Percentiles rank a stretch among this genome's conserved stretches.
Conservation (phyloP, 2,329 filamentous ascomycete genomes). For the Polychaeton citri region DNA sequence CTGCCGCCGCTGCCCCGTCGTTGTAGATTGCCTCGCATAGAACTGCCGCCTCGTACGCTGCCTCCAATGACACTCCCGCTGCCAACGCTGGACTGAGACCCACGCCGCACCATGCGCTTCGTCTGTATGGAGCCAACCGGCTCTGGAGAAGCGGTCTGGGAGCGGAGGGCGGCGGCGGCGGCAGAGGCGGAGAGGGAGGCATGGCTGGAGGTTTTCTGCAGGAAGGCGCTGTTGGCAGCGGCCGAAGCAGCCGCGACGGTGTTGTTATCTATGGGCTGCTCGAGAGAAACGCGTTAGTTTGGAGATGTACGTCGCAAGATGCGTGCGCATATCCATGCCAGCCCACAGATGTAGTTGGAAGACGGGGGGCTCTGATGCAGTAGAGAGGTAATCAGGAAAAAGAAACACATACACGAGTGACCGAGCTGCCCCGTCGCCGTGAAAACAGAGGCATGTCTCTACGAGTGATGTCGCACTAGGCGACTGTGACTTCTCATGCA, state of each 20-base stretch:
- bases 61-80: conserved; percentile 26
- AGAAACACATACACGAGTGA: conserved; percentile 18
- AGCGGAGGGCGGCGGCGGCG: conserved; percentile 71
- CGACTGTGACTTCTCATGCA: not conserved
- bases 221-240: conserved; percentile 61
- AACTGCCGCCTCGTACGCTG: conserved; percentile 5
- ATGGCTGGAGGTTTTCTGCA: conserved; percentile 48
- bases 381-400: conserved; percentile 1
- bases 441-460: conserved; percentile 16
- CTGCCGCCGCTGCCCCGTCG: conserved; percentile 60
- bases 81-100: conserved; percentile 56
- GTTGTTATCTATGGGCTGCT: conserved; percentile 40
- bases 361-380: not conserved
- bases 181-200: conserved; percentile 67
- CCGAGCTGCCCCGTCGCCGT: conserved; percentile 14
- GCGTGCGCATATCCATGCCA: not conserved
- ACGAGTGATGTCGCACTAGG: not conserved
- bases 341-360: too few species aligned
- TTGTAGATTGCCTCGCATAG: conserved; percentile 36
- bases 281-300: conserved; percentile 1
- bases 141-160: conserved; percentile 63
- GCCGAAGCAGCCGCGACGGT: conserved; percentile 65
- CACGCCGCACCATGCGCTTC: conserved; percentile 65
- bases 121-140: conserved; percentile 74
- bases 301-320: not conserved